These are phyloP conservation scores for Diplotaxis tenuifolia DNA, from an alignment of 345 rosid species.

Conservation along the genomic window DNA sequence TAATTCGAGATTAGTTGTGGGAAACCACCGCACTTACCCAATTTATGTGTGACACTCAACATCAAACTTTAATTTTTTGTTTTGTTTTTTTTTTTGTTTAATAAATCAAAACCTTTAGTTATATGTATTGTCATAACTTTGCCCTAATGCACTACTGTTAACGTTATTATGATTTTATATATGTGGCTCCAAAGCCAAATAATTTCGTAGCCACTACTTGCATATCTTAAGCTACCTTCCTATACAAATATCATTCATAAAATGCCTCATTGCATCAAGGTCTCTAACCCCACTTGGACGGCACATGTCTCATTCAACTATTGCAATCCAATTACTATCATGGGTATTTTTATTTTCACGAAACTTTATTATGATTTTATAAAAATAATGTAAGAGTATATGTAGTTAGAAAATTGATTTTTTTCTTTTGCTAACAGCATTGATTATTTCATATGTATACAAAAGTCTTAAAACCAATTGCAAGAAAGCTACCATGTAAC, in stretches of 20 bases:
- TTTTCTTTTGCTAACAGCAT: background rate
- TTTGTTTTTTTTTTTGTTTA: slow-evolving; percentile 9
- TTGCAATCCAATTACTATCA: slow-evolving; percentile 10
- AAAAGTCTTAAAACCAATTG: background rate
- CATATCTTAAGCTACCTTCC: slow-evolving; percentile 30
- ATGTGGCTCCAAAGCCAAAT: slow-evolving; percentile 29
- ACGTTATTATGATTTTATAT: slow-evolving; percentile 24
- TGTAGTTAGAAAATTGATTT: background rate
- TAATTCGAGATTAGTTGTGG: slow-evolving; percentile 27
- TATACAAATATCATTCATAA: slow-evolving; percentile 21
- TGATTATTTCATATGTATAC: background rate
- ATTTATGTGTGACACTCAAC: slow-evolving; percentile 32
- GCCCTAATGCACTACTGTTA: slow-evolving; percentile 26
- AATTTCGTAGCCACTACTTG: slow-evolving; percentile 34
- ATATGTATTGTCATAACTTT: slow-evolving; percentile 34
- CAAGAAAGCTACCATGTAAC: background rate
- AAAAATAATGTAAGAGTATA: background rate
- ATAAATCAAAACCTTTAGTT: slow-evolving; percentile 35
- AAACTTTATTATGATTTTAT: background rate
- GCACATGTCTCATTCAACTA: slow-evolving; percentile 31
- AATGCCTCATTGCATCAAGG: slow-evolving; percentile 24
- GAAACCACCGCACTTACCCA: slow-evolving; percentile 21
- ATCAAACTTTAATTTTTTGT: slow-evolving; percentile 29
- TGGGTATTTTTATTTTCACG: background rate
- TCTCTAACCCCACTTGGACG: slow-evolving; percentile 38